phyloP scores from a whole-genome alignment of 139 green algal species.

The Diplosphaera chodatii region DNA sequence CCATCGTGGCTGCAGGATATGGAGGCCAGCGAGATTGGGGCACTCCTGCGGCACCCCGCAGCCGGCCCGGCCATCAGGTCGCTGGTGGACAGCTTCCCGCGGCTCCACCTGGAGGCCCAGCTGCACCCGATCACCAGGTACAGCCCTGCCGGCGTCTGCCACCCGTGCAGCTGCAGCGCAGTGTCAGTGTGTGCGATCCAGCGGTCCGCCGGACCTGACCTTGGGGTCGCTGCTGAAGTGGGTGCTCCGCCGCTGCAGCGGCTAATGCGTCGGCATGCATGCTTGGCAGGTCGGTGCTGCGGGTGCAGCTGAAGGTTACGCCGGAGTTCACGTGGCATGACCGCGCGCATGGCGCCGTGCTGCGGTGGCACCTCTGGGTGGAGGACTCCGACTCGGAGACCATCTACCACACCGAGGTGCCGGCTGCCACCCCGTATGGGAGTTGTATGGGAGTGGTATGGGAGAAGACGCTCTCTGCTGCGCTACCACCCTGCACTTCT shows the following conservation, averaged over 20 bases:
- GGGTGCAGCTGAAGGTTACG: constrained; percentile 69
- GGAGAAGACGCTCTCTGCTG: no score
- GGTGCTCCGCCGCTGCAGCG: no score
- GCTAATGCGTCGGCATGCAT: no score
- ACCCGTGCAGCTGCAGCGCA: no score
- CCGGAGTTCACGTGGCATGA: constrained; percentile 79
- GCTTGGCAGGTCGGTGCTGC: constrained; percentile 77
- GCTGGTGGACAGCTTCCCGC: constrained; percentile 70
- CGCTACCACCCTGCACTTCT: no score
- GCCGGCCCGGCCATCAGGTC: constrained; percentile 43
- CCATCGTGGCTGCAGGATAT: no score
- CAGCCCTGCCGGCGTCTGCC: no score
- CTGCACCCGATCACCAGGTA: constrained; percentile 89
- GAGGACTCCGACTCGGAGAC: constrained; percentile 89
- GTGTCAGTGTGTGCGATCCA: no score
- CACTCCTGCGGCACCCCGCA: constrained; percentile 69
- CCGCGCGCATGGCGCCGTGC: constrained; percentile 49
- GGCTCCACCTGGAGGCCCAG: constrained; percentile 61
- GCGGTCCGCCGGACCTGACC: no score
- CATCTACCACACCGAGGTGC: constrained; percentile 78
- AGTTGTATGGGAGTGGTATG: no score
- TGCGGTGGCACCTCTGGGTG: constrained; percentile 82
- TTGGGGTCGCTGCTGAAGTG: no score
- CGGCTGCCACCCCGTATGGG: no score
- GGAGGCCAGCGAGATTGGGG: constrained; percentile 73